A percentile compares a stretch with the other conserved stretches of the same genome.
Conservation (phyloP, 345 rosid species). For the Acer campestre region DNA sequence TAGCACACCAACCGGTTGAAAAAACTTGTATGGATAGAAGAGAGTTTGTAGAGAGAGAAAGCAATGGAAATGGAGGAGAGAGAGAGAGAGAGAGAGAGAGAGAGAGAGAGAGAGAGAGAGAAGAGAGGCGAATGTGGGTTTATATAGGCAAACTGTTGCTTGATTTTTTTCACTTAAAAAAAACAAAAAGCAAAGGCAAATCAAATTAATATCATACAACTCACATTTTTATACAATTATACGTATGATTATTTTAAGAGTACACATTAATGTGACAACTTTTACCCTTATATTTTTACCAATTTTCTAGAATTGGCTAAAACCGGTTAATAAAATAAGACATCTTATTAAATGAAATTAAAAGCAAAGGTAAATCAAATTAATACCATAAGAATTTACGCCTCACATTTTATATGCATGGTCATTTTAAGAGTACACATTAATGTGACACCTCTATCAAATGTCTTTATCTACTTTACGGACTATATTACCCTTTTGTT, state of each 20-base stretch:
- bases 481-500: neutral
- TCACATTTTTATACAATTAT: no score
- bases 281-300: neutral
- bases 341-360: no score
- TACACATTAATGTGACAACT: no score
- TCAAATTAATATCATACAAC: no score
- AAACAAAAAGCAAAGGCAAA: neutral
- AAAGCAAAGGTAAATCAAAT: no score
- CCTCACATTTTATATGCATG: no score
- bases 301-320: no score
- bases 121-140: constrained; percentile 26
- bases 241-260: no score
- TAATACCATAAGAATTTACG: no score
- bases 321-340: no score
- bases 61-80: neutral
- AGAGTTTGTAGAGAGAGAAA: constrained; percentile 7
- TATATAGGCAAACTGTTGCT: constrained; percentile 35
- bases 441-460: no score
- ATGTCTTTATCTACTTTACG: neutral
- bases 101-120: neutral
- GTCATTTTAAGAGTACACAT: no score
- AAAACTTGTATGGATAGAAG: constrained; percentile 12
- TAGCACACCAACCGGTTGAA: constrained; percentile 27
- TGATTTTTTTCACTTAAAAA: neutral
- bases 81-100: neutral